These are phyloP conservation scores for Galerina marginata DNA, from an alignment of 768 basidiomycete species.

Conservation along the genomic window DNA sequence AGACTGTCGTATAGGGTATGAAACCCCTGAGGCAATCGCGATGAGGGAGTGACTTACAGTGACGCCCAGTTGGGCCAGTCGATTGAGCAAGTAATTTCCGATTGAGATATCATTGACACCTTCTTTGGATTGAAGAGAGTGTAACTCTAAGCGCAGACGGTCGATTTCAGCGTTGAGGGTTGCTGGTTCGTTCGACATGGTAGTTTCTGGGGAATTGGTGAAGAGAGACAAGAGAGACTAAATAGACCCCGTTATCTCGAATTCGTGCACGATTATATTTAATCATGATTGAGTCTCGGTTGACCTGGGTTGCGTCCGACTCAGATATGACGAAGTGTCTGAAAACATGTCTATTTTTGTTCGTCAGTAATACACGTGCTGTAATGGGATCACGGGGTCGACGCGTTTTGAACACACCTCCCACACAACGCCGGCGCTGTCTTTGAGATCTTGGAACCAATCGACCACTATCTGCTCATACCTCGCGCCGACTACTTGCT, in stretches of 20 bases:
- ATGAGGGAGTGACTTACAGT: constrained; percentile 44
- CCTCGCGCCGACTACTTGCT: not conserved
- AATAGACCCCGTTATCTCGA: not conserved
- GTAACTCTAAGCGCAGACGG: constrained; percentile 52
- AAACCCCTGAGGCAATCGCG: not conserved
- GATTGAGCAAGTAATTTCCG: constrained; percentile 63
- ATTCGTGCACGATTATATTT: not conserved
- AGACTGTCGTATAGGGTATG: constrained; percentile 45
- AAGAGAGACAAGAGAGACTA: constrained; percentile 8
- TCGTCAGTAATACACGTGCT: constrained; percentile 12
- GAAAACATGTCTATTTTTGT: not conserved
- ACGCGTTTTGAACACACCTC: constrained; percentile 35
- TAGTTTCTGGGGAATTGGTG: constrained; percentile 2
- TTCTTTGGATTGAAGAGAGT: constrained; percentile 43
- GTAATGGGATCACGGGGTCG: constrained; percentile 29
- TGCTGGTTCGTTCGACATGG: constrained; percentile 23
- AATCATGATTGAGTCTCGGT: constrained; percentile 20
- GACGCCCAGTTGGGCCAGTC: constrained; percentile 69
- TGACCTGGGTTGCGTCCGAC: constrained; percentile 4
- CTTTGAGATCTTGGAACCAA: not conserved
- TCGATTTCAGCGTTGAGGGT: constrained; percentile 34
- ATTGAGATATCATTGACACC: constrained; percentile 52
- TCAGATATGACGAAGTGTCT: not conserved
- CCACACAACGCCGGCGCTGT: not conserved
- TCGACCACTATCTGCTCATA: not conserved